Evolutionary conservation across 2,329 filamentous ascomycete species (phyloP).

Genomic region (Lachnellula cervina): DNA sequence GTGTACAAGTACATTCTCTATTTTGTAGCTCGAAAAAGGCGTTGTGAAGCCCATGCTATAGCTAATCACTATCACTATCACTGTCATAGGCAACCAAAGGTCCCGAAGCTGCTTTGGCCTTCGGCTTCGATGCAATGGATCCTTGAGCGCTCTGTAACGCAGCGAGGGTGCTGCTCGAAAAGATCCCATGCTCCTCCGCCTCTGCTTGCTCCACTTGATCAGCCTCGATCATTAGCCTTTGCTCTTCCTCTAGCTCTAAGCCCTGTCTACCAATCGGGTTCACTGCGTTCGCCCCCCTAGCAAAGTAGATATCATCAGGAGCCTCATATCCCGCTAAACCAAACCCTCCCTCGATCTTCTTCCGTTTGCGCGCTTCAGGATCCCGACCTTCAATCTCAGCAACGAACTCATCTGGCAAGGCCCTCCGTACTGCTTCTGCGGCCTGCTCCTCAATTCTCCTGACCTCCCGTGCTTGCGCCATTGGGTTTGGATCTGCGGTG

Average conservation of each 20-base stretch:
- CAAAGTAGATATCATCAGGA: constrained; percentile 90
- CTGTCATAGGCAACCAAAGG: constrained; percentile 86
- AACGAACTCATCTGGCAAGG: constrained; percentile 83
- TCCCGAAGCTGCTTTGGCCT: constrained; percentile 54
- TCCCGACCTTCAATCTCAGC: constrained; percentile 91
- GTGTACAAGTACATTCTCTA: not conserved
- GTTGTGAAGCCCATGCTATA: not conserved
- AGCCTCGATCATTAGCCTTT: constrained; percentile 50
- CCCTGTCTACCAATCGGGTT: constrained; percentile 55
- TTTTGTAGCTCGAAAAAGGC: not conserved
- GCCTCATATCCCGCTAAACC: constrained; percentile 75
- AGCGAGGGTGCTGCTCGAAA: constrained; percentile 76
- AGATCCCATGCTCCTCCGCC: constrained; percentile 56
- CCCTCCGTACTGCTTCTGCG: constrained; percentile 84
- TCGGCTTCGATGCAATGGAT: constrained; percentile 43
- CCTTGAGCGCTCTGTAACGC: constrained; percentile 61
- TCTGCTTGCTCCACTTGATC: constrained; percentile 37
- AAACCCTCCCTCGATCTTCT: constrained; percentile 85
- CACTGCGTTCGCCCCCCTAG: constrained; percentile 65
- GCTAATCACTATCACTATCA: constrained; percentile 76
- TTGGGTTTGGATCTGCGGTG: constrained; percentile 91
- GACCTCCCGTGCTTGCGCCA: constrained; percentile 88
- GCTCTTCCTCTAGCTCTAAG: constrained; percentile 59
- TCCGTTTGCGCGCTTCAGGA: constrained; percentile 77
- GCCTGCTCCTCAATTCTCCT: constrained; percentile 90